Base-by-base conservation (phyloP, 306 rosid species). In the Dalbergia cochinchinensis region DNA sequence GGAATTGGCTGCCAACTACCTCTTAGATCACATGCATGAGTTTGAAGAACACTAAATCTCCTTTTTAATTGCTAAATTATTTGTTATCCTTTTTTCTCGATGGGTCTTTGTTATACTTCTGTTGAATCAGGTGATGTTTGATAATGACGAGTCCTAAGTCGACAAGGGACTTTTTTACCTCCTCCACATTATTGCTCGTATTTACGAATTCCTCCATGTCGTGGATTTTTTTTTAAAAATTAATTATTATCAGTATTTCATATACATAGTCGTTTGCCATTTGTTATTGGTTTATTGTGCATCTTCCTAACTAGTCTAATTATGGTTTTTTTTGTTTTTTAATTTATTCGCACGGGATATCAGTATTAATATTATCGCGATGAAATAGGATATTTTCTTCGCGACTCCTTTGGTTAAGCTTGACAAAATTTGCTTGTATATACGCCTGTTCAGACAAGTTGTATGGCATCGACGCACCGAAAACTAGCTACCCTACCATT, bases 1-100 rank as follows among this genome's bases (percentile, higher is more conserved):
- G 86, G 97, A 93, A 79, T 74, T 93, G 88, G 96, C 96, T 69
- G 97, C 97, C 16, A 93, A 93, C 88, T 93, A 89, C 69, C 94
- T 93, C 64, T 71, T 91, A 69, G 94, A 93, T 87, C 96, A 93
- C 78, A 89, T 88, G 77, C 91, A 93, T 42, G 96, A 93, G 83
- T 91, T 91, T 63, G 94, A 91, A 20, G 97, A 91, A 67, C 83
- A 88, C 88, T 69, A 44, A 48, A 31, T 61, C 26, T 39, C 34
- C 58, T 20, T 18, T 64, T 20, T 53, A 13, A 33, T 55, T 34
- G 55, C 9, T 15, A 63, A 69, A 70, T 73, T 31, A 78, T 70
- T 73, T 85, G 48, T 34, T 35, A 18, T 70, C 51, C 64, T 20
- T 69, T 74, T 73, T 65, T 71, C 74, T 53, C 14, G 69, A 65